Percentiles rank a stretch among this genome's conserved stretches.
phyloP scores from a whole-genome alignment of 345 rosid genomes.

The Hibiscus tridactylites region DNA sequence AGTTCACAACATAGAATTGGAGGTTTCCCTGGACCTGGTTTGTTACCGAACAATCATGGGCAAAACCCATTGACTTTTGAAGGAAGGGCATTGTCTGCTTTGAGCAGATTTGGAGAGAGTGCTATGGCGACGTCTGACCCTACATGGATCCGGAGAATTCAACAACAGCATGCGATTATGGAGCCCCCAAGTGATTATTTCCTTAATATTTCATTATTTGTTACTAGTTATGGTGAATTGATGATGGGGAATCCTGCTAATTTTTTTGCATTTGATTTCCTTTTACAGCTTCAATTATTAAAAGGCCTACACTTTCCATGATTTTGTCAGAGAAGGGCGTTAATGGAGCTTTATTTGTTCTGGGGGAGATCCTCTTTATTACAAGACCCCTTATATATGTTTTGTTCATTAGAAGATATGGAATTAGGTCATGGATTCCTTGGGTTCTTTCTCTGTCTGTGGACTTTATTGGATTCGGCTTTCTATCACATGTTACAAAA shows the following conservation, averaged over 20 bases:
- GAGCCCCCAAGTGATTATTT: constrained; percentile 40
- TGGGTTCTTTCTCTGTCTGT: constrained; percentile 80
- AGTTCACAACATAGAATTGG: constrained; percentile 28
- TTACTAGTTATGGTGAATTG: not conserved
- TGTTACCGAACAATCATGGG: constrained; percentile 22
- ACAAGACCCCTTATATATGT: constrained; percentile 89
- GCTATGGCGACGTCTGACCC: constrained; percentile 51
- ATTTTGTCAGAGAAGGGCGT: constrained; percentile 67
- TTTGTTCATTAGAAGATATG: constrained; percentile 67
- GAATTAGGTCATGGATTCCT: constrained; percentile 83
- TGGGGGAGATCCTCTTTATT: constrained; percentile 70
- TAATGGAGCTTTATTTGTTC: constrained; percentile 49
- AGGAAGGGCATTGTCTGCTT: constrained; percentile 77
- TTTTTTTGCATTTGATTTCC: constrained; percentile 1
- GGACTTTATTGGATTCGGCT: constrained; percentile 51
- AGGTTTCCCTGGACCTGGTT: constrained; percentile 16
- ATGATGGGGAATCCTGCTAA: constrained; percentile 5
- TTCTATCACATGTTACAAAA: constrained; percentile 39
- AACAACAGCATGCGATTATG: constrained; percentile 54
- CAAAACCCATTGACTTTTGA: constrained; percentile 51
- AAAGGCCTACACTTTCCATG: constrained; percentile 40
- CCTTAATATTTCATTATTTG: constrained; percentile 2
- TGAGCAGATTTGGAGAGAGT: constrained; percentile 74
- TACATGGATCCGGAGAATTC: constrained; percentile 53
- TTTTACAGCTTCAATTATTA: constrained; percentile 30